Evolutionary conservation across 768 basidiomycete species (phyloP).

Genomic region (Phylloporus arenicola): DNA sequence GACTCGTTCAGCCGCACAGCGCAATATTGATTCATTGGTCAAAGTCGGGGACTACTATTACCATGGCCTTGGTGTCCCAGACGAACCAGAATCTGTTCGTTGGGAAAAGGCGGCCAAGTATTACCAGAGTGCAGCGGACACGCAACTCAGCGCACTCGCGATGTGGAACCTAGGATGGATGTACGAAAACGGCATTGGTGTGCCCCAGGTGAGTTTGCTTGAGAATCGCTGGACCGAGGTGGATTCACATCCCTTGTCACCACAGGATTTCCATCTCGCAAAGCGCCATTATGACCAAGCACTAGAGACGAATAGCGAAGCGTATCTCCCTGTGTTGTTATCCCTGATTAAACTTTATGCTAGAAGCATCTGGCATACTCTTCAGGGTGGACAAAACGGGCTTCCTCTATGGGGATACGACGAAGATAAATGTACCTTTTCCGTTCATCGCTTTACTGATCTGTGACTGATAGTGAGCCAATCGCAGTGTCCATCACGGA

Average conservation of each 20-base stretch:
- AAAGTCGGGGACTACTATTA: slow-evolving; percentile 99
- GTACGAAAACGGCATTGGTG: slow-evolving; percentile 96
- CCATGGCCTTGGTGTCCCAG: slow-evolving; percentile 75
- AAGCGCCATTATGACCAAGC: slow-evolving; percentile 94
- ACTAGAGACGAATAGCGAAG: slow-evolving; percentile 81
- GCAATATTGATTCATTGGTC: slow-evolving; percentile 93
- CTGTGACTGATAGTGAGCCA: slow-evolving; percentile 6
- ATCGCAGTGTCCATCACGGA: slow-evolving; percentile 23
- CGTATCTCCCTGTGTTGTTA: slow-evolving; percentile 80
- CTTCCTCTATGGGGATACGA: slow-evolving; percentile 63
- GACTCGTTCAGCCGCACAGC: slow-evolving; percentile 90
- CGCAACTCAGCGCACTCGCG: slow-evolving; percentile 86
- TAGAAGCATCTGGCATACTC: slow-evolving; percentile 78
- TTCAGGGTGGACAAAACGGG: slow-evolving; percentile 65
- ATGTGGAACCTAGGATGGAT: slow-evolving; percentile 99
- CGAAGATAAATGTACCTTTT: slow-evolving; percentile 35
- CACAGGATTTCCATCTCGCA: slow-evolving; percentile 90
- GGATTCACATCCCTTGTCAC: background rate
- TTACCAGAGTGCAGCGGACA: slow-evolving; percentile 92
- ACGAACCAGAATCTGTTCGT: slow-evolving; percentile 56
- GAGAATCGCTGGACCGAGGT: background rate
- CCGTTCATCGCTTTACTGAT: no score
- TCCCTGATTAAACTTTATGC: slow-evolving; percentile 79
- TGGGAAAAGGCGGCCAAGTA: slow-evolving; percentile 90
- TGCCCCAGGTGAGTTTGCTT: slow-evolving; percentile 61